phyloP scores from a whole-genome alignment of 345 rosid genomes.

The Camelina hispida region DNA sequence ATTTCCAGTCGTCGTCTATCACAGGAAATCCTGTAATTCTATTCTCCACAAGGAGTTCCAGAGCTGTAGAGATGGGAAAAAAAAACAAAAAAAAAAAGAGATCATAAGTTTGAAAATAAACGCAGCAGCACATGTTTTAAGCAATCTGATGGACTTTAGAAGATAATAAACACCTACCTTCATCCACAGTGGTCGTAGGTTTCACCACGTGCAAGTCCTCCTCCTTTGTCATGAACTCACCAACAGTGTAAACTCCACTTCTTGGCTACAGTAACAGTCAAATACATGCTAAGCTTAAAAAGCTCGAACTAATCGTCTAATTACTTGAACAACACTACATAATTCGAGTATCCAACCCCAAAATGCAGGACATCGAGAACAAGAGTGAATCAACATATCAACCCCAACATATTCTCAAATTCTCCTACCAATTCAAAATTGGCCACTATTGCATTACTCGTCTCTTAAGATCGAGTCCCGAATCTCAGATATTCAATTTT shows the following conservation, averaged over 20 bases:
- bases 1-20: conserved; percentile 77
- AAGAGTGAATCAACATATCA: neutral
- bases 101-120: neutral
- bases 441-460: neutral
- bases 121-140: neutral
- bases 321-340: conserved; percentile 1
- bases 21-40: conserved; percentile 95
- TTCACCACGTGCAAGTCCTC: conserved; percentile 77
- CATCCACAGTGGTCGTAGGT: conserved; percentile 80
- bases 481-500: conserved; percentile 6
- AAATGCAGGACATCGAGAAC: neutral
- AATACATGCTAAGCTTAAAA: neutral
- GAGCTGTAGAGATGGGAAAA: conserved; percentile 50
- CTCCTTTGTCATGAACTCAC: conserved; percentile 86
- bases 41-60: conserved; percentile 71
- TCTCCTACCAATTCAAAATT: neutral
- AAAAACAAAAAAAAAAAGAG: neutral
- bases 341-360: conserved; percentile 6
- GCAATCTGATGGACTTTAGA: conserved; percentile 12
- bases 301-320: neutral
- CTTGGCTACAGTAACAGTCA: conserved; percentile 53
- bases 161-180: conserved; percentile 53
- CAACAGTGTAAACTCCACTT: conserved; percentile 70
- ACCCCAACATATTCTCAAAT: neutral
- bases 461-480: neutral